These are phyloP conservation scores for Hemisphaericaspora xylanilytica DNA, from an alignment of 1,139 yeast species.

Conservation along the genomic window DNA sequence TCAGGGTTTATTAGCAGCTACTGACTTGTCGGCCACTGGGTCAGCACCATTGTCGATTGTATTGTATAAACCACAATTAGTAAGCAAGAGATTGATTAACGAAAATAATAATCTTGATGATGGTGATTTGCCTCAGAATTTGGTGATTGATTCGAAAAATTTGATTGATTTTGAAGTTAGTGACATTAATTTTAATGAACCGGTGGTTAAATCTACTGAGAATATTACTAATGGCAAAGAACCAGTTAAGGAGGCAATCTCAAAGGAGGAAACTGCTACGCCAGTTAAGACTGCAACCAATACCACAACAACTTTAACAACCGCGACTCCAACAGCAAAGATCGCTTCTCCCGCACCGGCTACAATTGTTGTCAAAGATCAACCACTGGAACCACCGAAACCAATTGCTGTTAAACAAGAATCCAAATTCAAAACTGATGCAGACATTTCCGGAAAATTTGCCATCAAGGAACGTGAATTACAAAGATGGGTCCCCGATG, in stretches of 20 bases:
- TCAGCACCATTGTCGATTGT: slow-evolving; percentile 47
- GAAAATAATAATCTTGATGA: slow-evolving; percentile 32
- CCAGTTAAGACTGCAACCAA: neutral
- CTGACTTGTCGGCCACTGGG: slow-evolving; percentile 22
- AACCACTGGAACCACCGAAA: neutral
- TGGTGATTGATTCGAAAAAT: slow-evolving; percentile 58
- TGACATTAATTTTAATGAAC: slow-evolving; percentile 35
- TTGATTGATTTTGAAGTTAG: slow-evolving; percentile 58
- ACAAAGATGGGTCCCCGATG: slow-evolving; percentile 84
- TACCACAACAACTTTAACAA: neutral
- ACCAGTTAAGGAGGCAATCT: neutral
- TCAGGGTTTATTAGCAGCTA: slow-evolving; percentile 53
- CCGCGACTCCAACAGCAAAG: slow-evolving; percentile 1
- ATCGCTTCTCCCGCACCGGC: slow-evolving; percentile 8
- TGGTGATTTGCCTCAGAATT: slow-evolving; percentile 38
- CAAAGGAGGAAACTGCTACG: neutral
- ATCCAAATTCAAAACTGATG: slow-evolving; percentile 69
- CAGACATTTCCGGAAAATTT: slow-evolving; percentile 63
- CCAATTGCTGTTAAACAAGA: slow-evolving; percentile 1
- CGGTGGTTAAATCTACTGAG: slow-evolving; percentile 10
- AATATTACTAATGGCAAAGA: neutral
- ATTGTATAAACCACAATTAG: slow-evolving; percentile 43
- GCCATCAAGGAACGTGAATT: slow-evolving; percentile 64
- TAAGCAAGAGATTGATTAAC: slow-evolving; percentile 32
- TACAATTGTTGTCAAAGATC: neutral